phyloP scores from a whole-genome alignment of 2,329 filamentous ascomycete species.

The Verticillium zaregamsianum region DNA sequence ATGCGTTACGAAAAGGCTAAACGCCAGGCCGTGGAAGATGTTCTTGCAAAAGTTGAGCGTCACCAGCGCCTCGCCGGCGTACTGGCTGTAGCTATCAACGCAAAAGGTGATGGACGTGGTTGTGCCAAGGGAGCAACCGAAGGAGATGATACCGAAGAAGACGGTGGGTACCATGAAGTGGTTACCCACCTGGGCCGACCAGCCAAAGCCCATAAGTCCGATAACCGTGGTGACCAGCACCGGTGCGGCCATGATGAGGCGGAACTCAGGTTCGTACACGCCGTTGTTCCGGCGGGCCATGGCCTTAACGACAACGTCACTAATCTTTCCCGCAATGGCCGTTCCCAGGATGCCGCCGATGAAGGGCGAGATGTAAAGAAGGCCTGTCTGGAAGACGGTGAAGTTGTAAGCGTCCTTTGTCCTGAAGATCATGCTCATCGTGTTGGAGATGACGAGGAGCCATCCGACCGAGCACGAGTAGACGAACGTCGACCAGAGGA shows the following conservation, averaged over 20 bases:
- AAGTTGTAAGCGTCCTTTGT: conserved; percentile 71
- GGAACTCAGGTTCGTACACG: conserved; percentile 80
- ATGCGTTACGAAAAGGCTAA: conserved; percentile 79
- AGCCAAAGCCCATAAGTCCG: conserved; percentile 94
- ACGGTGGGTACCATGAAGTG: conserved; percentile 88
- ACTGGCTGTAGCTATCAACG: conserved; percentile 88
- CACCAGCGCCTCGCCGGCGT: conserved; percentile 89
- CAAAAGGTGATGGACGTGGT: conserved; percentile 93
- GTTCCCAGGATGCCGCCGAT: conserved; percentile 84
- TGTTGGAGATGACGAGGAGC: conserved; percentile 93
- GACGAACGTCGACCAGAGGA: conserved; percentile 82
- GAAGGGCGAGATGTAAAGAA: conserved; percentile 89
- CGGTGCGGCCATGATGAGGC: conserved; percentile 81
- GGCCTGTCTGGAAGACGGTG: conserved; percentile 70
- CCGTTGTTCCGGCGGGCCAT: conserved; percentile 88
- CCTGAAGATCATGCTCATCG: conserved; percentile 76
- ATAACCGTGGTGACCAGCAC: conserved; percentile 74
- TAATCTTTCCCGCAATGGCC: conserved; percentile 82
- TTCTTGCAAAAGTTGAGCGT: conserved; percentile 96
- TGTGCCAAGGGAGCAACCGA: conserved; percentile 84
- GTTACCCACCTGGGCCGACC: conserved; percentile 73
- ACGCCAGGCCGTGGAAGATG: conserved; percentile 83
- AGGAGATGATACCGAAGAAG: conserved; percentile 89
- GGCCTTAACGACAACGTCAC: conserved; percentile 75
- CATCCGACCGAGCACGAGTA: conserved; percentile 89